Evolutionary conservation across 2,329 filamentous ascomycete species (phyloP).

Genomic region (Aspergillus floridensis): DNA sequence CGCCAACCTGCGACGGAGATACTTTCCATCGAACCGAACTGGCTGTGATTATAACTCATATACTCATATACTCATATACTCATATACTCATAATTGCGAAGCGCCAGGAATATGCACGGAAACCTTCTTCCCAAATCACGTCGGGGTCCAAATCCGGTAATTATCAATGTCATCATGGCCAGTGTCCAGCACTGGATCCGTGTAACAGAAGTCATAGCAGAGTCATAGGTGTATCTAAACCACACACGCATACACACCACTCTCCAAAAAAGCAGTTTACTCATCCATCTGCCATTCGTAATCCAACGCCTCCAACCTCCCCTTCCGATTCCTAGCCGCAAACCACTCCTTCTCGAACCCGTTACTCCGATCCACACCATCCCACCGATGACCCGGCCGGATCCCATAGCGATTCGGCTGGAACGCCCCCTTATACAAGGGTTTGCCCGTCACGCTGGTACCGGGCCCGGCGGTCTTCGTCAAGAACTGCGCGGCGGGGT

Average conservation of each 20-base stretch:
- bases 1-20: neutral
- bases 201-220: neutral
- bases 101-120: neutral
- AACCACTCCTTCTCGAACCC: constrained; percentile 94
- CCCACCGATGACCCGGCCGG: constrained; percentile 88
- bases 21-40: neutral
- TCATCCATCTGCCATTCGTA: constrained; percentile 98
- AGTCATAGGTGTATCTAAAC: neutral
- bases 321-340: constrained; percentile 74
- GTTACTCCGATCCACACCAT: constrained; percentile 90
- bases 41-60: no score
- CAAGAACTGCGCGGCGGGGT: constrained; percentile 83
- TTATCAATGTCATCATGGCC: neutral
- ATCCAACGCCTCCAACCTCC: constrained; percentile 73
- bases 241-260: neutral
- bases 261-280: constrained; percentile 35
- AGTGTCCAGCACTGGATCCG: neutral
- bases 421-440: constrained; percentile 73
- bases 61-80: no score
- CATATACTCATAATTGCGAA: no score
- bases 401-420: constrained; percentile 94
- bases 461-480: constrained; percentile 47
- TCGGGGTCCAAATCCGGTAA: neutral
- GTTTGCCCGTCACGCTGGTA: constrained; percentile 55
- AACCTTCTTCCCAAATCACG: neutral